Base-by-base conservation (phyloP, 352 stramenopile species). In the Phytophthora podocarpi region DNA sequence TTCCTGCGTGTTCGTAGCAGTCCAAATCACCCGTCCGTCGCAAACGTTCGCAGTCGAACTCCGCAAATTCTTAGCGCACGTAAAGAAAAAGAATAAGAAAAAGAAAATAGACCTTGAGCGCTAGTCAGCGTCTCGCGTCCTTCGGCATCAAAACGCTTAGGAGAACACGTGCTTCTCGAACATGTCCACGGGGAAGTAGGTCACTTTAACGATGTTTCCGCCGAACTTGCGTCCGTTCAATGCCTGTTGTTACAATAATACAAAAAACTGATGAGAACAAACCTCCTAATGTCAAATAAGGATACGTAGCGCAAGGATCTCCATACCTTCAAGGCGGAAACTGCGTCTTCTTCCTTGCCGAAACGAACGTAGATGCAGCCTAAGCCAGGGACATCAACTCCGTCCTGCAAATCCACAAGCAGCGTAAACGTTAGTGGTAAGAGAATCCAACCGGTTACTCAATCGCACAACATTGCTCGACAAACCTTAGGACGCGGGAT, bases 221-320 rank as follows among this genome's bases (percentile, higher is more conserved):
- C 85, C 87, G 61, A 96, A 96, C 58, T 95, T 96, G 58, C 87
- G 83, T 31, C 87, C 87, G 23, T 78, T 92, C 49, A 96, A 68
- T 5, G 83, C 82, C 87, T 96, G 53, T 34, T 39, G 10, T 35
- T 13, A 21, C 16, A 52, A 3, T 5, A 24, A 61, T 27, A 16
- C 5, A 53, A n/a, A 64, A 20, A 28, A 52, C 4, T 26, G 8
- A 16, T 67, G 16, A 58, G 34, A 57, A 64, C 15, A 49, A 34
- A 20, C 20, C 18, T 15, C 16, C 28, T 24, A 18, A n/a, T n/a
- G 0, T 13, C 32, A 27, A 39, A 21, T 10, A 12, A 34, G 4
- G 3, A 42, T n/a, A n/a, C 9, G 12, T 58, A 48, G 27, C 23
- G 35, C 15, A 59, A 18, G 3, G 21, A 42, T 43, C 5, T 23